A percentile compares a stretch with the other conserved stretches of the same genome.
Evolutionary conservation across 805 yeast genomes (phyloP).

Genomic region (Jamesozyma gamospora): DNA sequence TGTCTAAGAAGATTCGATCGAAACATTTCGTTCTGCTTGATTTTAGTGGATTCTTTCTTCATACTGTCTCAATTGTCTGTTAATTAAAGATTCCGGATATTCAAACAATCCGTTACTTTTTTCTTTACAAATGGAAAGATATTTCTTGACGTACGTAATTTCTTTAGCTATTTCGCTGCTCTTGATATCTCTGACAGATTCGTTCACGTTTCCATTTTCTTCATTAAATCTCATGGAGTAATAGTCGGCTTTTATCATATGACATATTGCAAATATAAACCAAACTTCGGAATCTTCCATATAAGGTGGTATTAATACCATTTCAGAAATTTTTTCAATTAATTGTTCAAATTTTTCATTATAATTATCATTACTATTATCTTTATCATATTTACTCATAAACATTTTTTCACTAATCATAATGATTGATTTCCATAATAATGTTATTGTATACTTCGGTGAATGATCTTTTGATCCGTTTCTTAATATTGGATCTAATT

Average conservation of each 20-base stretch:
- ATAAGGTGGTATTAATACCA: conserved; percentile 25
- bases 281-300: conserved; percentile 28
- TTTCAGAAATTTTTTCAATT: conserved; percentile 21
- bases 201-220: not conserved
- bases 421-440: conserved; percentile 22
- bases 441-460: conserved; percentile 20
- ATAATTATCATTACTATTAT: not conserved
- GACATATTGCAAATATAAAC: conserved; percentile 23
- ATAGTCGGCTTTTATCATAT: conserved; percentile 20
- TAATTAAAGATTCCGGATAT: conserved; percentile 15
- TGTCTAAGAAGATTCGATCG: too few relatives aligned
- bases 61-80: conserved; percentile 15
- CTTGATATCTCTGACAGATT: conserved; percentile 14
- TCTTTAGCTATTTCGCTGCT: conserved; percentile 18
- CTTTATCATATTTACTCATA: conserved; percentile 1
- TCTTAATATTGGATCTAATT: conserved; percentile 22
- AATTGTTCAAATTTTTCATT: conserved; percentile 8
- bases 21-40: not conserved
- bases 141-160: conserved; percentile 14
- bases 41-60: conserved; percentile 14
- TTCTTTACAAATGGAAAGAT: conserved; percentile 11
- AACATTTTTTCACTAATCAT: conserved; percentile 4
- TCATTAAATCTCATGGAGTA: conserved; percentile 11
- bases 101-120: conserved; percentile 13
- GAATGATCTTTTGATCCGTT: conserved; percentile 24